Conservation (phyloP, 164 flowering plant species). For the Akebia trifoliata region DNA sequence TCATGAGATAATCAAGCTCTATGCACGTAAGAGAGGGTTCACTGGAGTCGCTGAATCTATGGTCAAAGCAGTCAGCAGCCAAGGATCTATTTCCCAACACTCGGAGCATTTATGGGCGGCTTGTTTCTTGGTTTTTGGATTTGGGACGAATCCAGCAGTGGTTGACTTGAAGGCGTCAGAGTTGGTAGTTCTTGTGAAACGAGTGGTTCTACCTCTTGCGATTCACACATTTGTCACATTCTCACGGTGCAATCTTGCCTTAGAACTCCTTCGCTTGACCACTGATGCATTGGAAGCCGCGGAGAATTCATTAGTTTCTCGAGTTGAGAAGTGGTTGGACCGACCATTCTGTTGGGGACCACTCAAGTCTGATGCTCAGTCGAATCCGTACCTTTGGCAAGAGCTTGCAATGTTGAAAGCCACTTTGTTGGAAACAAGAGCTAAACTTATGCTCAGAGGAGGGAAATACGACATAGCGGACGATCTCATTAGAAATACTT, state of each 20-base stretch:
- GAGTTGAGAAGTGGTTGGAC: conserved; percentile 80
- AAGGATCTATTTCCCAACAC: conserved; percentile 44
- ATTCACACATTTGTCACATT: conserved; percentile 60
- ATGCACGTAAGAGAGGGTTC: conserved; percentile 57
- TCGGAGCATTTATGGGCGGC: conserved; percentile 91
- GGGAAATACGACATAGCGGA: conserved; percentile 82
- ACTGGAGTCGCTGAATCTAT: conserved; percentile 59
- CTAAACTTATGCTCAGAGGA: conserved; percentile 82
- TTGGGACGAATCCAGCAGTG: conserved; percentile 48
- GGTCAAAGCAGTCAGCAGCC: conserved; percentile 58
- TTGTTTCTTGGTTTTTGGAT: conserved; percentile 70
- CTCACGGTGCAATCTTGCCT: conserved; percentile 71
- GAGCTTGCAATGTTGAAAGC: conserved; percentile 80
- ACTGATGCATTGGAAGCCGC: conserved; percentile 79
- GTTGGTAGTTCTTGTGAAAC: conserved; percentile 50
- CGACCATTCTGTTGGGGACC: conserved; percentile 79
- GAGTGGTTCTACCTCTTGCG: conserved; percentile 71
- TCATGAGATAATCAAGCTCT: conserved; percentile 63
- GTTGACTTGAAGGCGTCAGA: conserved; percentile 68
- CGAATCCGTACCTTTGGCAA: conserved; percentile 87
- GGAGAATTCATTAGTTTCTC: conserved; percentile 72
- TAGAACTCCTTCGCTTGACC: conserved; percentile 78
- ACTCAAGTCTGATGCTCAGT: conserved; percentile 63
- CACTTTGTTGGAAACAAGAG: conserved; percentile 82
- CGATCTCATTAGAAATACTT: conserved; percentile 71